Conservation (phyloP, 495 filamentous ascomycete genomes). For the Echria macrotheca region DNA sequence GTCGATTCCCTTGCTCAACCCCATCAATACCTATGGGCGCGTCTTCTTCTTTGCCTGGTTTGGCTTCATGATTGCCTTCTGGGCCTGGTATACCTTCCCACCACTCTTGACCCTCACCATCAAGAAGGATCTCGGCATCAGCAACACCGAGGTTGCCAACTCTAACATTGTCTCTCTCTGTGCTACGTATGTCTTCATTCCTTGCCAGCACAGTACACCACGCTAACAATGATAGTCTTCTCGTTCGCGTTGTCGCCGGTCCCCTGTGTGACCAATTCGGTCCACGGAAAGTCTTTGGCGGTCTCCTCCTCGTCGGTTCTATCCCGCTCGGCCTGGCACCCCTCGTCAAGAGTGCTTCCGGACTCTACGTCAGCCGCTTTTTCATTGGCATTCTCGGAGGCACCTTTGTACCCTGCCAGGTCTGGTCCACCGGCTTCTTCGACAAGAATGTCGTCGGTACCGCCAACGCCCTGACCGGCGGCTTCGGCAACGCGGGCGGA, state of each 20-base stretch:
- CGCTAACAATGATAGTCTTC: conserved; percentile 45
- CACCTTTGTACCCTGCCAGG: conserved; percentile 89
- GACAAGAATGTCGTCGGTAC: conserved; percentile 94
- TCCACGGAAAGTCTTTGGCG: conserved; percentile 74
- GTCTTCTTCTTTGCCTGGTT: conserved; percentile 95
- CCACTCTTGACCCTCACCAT: conserved; percentile 74
- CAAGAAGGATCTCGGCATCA: conserved; percentile 68
- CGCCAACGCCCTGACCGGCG: conserved; percentile 80
- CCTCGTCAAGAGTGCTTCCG: conserved; percentile 59
- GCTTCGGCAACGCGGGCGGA: conserved; percentile 85
- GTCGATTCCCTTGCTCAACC: conserved; percentile 77
- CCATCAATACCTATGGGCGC: conserved; percentile 73
- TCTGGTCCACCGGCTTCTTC: conserved; percentile 93
- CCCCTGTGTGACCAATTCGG: conserved; percentile 82
- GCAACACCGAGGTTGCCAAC: conserved; percentile 69
- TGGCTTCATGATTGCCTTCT: conserved; percentile 94
- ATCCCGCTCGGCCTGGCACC: conserved; percentile 84
- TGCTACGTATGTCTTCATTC: conserved; percentile 62
- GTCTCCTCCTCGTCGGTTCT: conserved; percentile 64
- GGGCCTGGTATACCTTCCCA: conserved; percentile 86
- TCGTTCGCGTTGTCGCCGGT: conserved; percentile 78
- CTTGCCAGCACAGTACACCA: background rate
- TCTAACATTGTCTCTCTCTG: conserved; percentile 85
- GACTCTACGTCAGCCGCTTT: conserved; percentile 76
- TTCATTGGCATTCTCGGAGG: conserved; percentile 92